Base-by-base conservation (phyloP, 768 basidiomycete genomes). In the Phaeolepiota aurea region DNA sequence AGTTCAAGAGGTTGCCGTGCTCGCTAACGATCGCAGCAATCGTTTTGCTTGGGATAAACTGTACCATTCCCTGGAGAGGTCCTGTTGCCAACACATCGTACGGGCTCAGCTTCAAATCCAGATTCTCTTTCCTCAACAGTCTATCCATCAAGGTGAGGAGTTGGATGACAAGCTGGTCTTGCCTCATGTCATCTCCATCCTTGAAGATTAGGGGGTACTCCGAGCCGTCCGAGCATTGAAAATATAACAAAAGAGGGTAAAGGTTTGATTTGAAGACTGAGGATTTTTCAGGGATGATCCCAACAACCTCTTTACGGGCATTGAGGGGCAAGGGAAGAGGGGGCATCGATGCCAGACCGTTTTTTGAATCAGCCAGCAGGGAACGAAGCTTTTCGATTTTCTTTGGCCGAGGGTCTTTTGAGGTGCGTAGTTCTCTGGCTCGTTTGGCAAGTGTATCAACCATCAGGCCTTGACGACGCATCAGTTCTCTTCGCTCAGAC, bases 81-180 rank as follows among this genome's bases (percentile, higher is more conserved):
- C 90, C 90, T 0, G 94, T 98, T 13, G 96, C 94, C 14, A 99
- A 65, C 1, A 98, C 96, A 46, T 85, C 81, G 53, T 96, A 97
- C 3, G 91, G 88, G 44, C 77, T 90, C 42, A 99, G 57, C 55
- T 90, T 88, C 43, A 98, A 66, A 55, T 98, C 96, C 39, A 99
- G 59, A 56, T 96, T 96, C 65, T 98, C 96, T 62, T 93, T 94
- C 43, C 91, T 68, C 45, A 98, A 63, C 18, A 99, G 61, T 36
- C 87, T 74, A 56, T 99, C 92, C 96, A 99, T 99, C 19, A 99
- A 77, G 12, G 92, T 96, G 60, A 99, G 93, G n/a, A 98, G 71
- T 59, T 99, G 96, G 37, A 98, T 85, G 19, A 98, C 93, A 25
- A 99, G 77, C 58, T 99, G 96, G 56, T 99, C 96, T 59, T 99